Evolutionary conservation across 306 rosid genomes (phyloP).

Genomic region (Elaeagnus macrophylla): DNA sequence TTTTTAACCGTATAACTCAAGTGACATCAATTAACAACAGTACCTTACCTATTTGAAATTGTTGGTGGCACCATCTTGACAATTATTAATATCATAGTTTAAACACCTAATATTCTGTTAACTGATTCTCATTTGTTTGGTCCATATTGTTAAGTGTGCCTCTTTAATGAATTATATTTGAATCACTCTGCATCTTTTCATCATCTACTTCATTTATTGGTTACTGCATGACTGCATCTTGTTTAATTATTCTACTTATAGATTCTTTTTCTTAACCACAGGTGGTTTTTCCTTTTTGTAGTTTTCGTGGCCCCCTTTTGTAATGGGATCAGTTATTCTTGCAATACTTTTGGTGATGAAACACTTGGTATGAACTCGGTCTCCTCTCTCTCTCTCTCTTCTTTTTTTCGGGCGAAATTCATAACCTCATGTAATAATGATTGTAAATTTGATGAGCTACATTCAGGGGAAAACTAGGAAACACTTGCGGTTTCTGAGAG

Average conservation of each 20-base stretch:
- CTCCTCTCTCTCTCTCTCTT: background rate
- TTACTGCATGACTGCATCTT: slow-evolving; percentile 3
- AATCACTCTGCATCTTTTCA: background rate
- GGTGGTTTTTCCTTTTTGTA: slow-evolving; percentile 42
- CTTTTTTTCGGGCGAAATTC: slow-evolving; percentile 16
- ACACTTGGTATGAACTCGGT: slow-evolving; percentile 59
- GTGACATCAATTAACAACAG: too few relatives aligned
- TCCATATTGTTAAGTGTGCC: too few relatives aligned
- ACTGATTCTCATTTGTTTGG: too few relatives aligned
- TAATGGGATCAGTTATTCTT: slow-evolving; percentile 81
- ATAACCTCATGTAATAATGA: background rate
- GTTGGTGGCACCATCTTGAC: too few relatives aligned
- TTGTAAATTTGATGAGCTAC: slow-evolving; percentile 24
- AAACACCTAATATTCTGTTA: too few relatives aligned
- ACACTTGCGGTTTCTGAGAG: slow-evolving; percentile 77
- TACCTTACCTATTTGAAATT: too few relatives aligned
- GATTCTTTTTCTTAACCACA: slow-evolving; percentile 22
- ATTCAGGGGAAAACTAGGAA: slow-evolving; percentile 85
- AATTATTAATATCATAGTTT: too few relatives aligned
- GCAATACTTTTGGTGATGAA: slow-evolving; percentile 73
- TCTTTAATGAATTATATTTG: background rate
- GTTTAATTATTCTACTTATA: slow-evolving; percentile 16
- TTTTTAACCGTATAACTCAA: too few relatives aligned
- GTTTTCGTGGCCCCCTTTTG: slow-evolving; percentile 96
- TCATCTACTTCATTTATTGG: slow-evolving; percentile 4